Percentiles rank a stretch among this genome's conserved stretches.
Conservation (phyloP, 2,329 filamentous ascomycete genomes). For the Paraconiothyrium sp. region DNA sequence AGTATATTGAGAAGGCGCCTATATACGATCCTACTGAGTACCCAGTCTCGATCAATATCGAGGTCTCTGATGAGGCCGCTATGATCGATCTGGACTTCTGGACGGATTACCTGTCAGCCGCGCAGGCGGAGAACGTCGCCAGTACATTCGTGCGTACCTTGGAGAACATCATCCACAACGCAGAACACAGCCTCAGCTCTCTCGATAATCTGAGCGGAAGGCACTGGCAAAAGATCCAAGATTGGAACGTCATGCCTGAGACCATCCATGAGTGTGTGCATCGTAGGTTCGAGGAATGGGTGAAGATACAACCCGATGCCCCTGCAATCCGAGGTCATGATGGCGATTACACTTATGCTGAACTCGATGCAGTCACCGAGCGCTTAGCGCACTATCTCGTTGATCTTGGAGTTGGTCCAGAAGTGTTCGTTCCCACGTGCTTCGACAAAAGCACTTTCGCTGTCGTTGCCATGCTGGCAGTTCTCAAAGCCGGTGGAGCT, state of each 20-base stretch:
- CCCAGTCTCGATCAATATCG: constrained; percentile 59
- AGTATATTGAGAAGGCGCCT: constrained; percentile 48
- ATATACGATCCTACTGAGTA: constrained; percentile 60
- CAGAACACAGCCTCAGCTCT: constrained; percentile 42
- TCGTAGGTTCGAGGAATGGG: constrained; percentile 37
- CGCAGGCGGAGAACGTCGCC: constrained; percentile 43
- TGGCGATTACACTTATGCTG: constrained; percentile 43
- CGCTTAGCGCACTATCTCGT: constrained; percentile 42
- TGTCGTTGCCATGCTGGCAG: constrained; percentile 49
- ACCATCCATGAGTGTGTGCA: constrained; percentile 45
- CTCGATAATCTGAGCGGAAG: constrained; percentile 52
- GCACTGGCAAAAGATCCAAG: constrained; percentile 41
- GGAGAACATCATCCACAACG: constrained; percentile 50
- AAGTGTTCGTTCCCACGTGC: constrained; percentile 48
- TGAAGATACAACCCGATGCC: constrained; percentile 35
- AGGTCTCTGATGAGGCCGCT: constrained; percentile 52
- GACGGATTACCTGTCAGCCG: constrained; percentile 44
- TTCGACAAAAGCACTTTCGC: constrained; percentile 52
- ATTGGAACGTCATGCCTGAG: constrained; percentile 45
- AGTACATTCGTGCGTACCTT: constrained; percentile 41
- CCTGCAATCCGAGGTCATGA: constrained; percentile 46
- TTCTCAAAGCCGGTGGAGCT: constrained; percentile 51
- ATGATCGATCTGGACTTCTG: constrained; percentile 44
- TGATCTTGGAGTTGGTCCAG: constrained; percentile 41
- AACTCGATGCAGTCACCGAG: constrained; percentile 37